A percentile compares a stretch with the other conserved stretches of the same genome.
Evolutionary conservation across 2,329 filamentous ascomycete species (phyloP).

Genomic region (Ambrosiella xylebori): DNA sequence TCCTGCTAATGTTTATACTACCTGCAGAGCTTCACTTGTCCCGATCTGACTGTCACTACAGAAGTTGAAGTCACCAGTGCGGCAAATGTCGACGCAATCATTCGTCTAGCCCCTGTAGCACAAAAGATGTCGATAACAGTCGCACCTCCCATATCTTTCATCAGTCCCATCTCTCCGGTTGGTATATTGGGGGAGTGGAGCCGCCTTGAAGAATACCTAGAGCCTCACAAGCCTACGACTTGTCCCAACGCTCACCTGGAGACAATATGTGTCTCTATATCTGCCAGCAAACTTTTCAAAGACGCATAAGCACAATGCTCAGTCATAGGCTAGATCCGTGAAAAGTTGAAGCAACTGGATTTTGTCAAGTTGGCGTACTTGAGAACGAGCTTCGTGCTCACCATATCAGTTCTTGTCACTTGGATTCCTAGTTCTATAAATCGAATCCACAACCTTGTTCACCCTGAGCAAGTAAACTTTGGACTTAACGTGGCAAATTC

Average conservation of each 20-base stretch:
- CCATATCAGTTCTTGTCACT: constrained; percentile 41
- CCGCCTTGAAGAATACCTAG: constrained; percentile 5
- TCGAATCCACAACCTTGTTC: constrained; percentile 49
- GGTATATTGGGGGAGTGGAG: constrained; percentile 7
- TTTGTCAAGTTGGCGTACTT: constrained; percentile 44
- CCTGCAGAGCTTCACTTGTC: constrained; percentile 17
- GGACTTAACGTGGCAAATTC: constrained; percentile 52
- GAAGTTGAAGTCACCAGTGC: constrained; percentile 22
- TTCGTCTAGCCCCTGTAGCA: not conserved
- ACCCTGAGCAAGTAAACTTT: constrained; percentile 37
- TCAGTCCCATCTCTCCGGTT: not conserved
- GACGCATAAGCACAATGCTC: constrained; percentile 13
- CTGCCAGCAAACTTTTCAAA: constrained; percentile 9
- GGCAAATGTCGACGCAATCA: constrained; percentile 4
- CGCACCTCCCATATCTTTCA: not conserved
- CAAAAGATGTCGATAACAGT: constrained; percentile 2
- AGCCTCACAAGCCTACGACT: constrained; percentile 4
- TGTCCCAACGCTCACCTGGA: constrained; percentile 14
- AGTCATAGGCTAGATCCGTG: constrained; percentile 16
- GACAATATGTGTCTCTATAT: constrained; percentile 17
- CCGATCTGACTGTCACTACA: constrained; percentile 31
- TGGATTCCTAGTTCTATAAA: constrained; percentile 57
- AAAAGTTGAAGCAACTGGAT: constrained; percentile 28
- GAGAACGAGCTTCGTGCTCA: constrained; percentile 43
- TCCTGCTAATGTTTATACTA: not conserved